Conservation (phyloP, 2,329 filamentous ascomycete genomes). For the Fusarium sp. region DNA sequence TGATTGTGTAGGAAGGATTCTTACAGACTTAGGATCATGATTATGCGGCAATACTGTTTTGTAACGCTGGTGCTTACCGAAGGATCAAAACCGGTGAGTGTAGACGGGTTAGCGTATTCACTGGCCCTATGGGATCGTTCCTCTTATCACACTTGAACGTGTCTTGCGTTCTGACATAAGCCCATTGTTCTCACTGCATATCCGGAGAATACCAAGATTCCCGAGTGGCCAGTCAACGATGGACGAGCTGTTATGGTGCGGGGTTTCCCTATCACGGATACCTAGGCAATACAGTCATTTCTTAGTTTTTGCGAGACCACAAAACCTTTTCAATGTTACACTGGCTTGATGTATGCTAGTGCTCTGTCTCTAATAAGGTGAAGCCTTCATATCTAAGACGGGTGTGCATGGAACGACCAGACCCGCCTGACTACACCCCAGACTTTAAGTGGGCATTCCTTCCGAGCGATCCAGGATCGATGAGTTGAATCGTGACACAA, state of each 20-base stretch:
- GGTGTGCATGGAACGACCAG: neutral
- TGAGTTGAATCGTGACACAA: accelerated
- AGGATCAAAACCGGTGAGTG: neutral
- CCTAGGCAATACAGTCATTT: neutral
- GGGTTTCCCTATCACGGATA: neutral
- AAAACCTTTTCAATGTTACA: accelerated
- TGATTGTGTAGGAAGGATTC: neutral
- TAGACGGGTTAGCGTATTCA: neutral
- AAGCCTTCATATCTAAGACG: neutral
- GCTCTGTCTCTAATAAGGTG: accelerated
- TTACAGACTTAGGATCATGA: neutral
- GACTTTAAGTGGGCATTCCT: accelerated
- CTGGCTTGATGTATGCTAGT: accelerated
- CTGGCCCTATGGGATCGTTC: neutral
- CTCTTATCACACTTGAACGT: neutral
- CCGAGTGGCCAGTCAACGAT: neutral
- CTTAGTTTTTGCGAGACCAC: neutral
- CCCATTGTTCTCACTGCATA: neutral
- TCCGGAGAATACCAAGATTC: neutral
- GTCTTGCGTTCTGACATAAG: neutral
- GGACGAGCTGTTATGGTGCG: accelerated
- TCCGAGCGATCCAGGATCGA: accelerated
- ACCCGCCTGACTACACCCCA: neutral
- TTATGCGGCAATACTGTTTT: neutral
- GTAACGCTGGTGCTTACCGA: neutral